phyloP scores from a whole-genome alignment of 306 rosid species.

The Cyclanthera cordifolia region DNA sequence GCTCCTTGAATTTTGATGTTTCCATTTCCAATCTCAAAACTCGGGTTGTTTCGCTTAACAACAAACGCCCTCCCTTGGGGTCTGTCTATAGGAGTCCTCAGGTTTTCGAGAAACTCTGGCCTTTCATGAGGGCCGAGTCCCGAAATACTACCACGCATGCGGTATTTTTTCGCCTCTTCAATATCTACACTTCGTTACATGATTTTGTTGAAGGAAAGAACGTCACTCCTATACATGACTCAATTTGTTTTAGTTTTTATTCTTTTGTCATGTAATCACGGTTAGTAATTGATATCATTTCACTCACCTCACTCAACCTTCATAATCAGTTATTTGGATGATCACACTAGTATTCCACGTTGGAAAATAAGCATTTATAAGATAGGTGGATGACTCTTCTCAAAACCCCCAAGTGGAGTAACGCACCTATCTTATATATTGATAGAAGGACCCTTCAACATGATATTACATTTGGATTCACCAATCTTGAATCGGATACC shows the following conservation, averaged over 20 bases:
- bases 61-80: conserved; percentile 53
- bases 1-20: conserved; percentile 61
- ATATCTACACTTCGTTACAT: background rate
- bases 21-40: conserved; percentile 44
- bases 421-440: too few species aligned
- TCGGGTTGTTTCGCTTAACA: conserved; percentile 45
- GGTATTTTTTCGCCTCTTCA: conserved; percentile 26
- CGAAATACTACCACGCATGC: conserved; percentile 33
- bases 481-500: too few species aligned
- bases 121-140: conserved; percentile 46
- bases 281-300: too few species aligned
- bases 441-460: too few species aligned
- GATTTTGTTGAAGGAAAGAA: background rate
- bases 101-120: conserved; percentile 71
- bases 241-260: background rate
- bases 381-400: too few species aligned
- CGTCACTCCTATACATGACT: background rate
- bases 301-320: too few species aligned
- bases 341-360: too few species aligned
- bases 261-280: too few species aligned
- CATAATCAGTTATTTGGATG: too few species aligned
- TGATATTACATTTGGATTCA: too few species aligned
- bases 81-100: conserved; percentile 77
- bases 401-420: too few species aligned
- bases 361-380: too few species aligned